Conservation (phyloP, 2,329 filamentous ascomycete genomes). For the Hypoxylon sp. region DNA sequence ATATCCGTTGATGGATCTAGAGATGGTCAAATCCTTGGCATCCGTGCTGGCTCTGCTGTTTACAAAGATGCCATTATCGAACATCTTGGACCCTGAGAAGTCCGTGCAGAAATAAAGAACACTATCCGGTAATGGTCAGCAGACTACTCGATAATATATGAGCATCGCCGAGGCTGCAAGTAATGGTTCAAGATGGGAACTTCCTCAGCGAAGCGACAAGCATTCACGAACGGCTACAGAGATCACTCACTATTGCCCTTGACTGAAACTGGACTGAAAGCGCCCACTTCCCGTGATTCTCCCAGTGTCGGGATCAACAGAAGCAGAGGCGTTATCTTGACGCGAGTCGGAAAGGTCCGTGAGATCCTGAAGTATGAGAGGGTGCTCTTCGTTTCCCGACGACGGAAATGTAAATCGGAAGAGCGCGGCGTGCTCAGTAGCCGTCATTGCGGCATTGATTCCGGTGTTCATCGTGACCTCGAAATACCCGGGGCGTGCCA, state of each 20-base stretch:
- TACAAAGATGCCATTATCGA: slow-evolving; percentile 68
- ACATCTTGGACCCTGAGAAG: slow-evolving; percentile 65
- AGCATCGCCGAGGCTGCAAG: too few species aligned
- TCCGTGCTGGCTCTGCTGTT: slow-evolving; percentile 62
- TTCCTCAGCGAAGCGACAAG: background rate
- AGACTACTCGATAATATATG: background rate
- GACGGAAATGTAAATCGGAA: slow-evolving; percentile 71
- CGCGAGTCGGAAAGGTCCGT: slow-evolving; percentile 69
- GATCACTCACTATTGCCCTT: slow-evolving; percentile 58
- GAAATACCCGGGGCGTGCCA: slow-evolving; percentile 71
- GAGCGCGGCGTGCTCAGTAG: slow-evolving; percentile 69
- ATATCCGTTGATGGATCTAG: slow-evolving; percentile 59
- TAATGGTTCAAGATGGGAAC: background rate
- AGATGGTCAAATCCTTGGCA: slow-evolving; percentile 57
- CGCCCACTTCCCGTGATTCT: slow-evolving; percentile 68
- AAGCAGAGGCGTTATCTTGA: slow-evolving; percentile 63
- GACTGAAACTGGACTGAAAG: slow-evolving; percentile 71
- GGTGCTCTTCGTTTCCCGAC: slow-evolving; percentile 53
- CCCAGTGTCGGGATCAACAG: slow-evolving; percentile 62
- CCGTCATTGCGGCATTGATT: slow-evolving; percentile 71
- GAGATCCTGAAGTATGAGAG: slow-evolving; percentile 71
- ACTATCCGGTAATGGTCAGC: slow-evolving; percentile 14
- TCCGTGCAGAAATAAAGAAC: slow-evolving; percentile 72
- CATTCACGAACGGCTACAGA: background rate
- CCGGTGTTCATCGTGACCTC: slow-evolving; percentile 65